A percentile compares a stretch with the other conserved stretches of the same genome.
These are phyloP conservation scores for Blepharisma stoltei DNA, from an alignment of 73 alveolate species.

Conservation along the genomic window DNA sequence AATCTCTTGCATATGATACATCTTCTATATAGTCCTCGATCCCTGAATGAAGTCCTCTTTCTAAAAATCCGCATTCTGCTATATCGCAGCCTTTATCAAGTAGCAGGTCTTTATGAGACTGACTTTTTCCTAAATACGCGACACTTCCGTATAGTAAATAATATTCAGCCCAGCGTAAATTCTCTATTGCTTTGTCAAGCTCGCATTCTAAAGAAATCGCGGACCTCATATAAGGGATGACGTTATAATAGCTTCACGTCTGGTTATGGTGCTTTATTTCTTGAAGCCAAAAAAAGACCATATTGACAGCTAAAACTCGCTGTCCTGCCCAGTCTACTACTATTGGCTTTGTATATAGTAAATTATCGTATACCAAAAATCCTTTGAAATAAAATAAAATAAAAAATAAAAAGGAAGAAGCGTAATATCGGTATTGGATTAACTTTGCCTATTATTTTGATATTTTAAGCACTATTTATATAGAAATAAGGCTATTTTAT, in stretches of 20 bases:
- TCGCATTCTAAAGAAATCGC: background rate
- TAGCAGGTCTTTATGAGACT: background rate
- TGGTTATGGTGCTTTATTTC: background rate
- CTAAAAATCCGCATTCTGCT: background rate
- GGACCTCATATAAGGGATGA: background rate
- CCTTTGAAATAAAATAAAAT: too few species aligned
- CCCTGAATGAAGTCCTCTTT: constrained; percentile 16
- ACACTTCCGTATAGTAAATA: background rate
- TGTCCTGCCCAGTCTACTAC: background rate
- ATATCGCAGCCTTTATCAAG: background rate
- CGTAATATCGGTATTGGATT: too few species aligned
- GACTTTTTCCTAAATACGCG: background rate
- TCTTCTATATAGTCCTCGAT: background rate
- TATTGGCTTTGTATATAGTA: constrained; percentile 7
- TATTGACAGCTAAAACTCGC: background rate
- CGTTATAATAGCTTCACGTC: background rate
- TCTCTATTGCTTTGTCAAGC: background rate
- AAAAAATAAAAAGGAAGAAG: too few species aligned
- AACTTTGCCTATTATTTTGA: too few species aligned
- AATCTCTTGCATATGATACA: background rate
- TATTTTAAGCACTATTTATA: too few species aligned
- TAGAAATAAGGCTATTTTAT: too few species aligned
- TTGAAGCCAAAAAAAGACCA: constrained; percentile 17
- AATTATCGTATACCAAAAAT: too few species aligned
- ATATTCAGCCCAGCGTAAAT: background rate